Base-by-base conservation (phyloP, 2,329 filamentous ascomycete genomes). In the Neocucurbitaria cava region DNA sequence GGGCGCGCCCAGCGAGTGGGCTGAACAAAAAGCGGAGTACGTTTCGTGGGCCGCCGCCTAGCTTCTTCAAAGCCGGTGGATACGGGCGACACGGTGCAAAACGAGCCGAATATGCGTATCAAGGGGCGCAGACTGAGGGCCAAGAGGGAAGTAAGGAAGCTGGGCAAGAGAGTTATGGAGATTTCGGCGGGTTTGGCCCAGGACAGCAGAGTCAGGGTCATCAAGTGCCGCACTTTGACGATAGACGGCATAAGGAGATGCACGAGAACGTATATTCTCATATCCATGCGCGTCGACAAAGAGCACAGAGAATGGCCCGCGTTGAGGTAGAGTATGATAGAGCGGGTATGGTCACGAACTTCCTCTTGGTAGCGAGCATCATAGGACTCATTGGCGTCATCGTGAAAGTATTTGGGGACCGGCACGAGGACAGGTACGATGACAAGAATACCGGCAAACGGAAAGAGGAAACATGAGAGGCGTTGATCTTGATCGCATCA, bases 11-110 rank as follows among this genome's bases (percentile, higher is more conserved):
- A 0, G 87, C 95, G 0, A 91, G 87, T 1, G 95, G 95, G 0
- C 80, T 99, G 28, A 92, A 88, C 72, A 85, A 89, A 36, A 85
- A 94, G 21, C 83, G 91, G 2, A 86, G 87, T 2, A 83, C 88
- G 4, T 97, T 96, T 76, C 85, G 85, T 18, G 94, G 94, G 0
- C 94, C 95, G 3, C 93, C 95, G 46, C 93, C 94, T 0, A 91
- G 87, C 60, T 98, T 97, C 79, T 97, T 92, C 76, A 84, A 88
- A 17, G 87, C 84, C 57, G 92, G 92, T 4, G 91, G 90, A 3
- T 96, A 92, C 84, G 91, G 90, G 43, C 74, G 78, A 2, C 85
- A 90, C 54, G 72, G 77, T 2, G 83, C 83, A 31, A 89, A 89
- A 77, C 75, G 87, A 33, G 76, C 77, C 49, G 81, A 81, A 31